Evolutionary conservation across 2,329 filamentous ascomycete species (phyloP).

Genomic region (Botrytis medusae): DNA sequence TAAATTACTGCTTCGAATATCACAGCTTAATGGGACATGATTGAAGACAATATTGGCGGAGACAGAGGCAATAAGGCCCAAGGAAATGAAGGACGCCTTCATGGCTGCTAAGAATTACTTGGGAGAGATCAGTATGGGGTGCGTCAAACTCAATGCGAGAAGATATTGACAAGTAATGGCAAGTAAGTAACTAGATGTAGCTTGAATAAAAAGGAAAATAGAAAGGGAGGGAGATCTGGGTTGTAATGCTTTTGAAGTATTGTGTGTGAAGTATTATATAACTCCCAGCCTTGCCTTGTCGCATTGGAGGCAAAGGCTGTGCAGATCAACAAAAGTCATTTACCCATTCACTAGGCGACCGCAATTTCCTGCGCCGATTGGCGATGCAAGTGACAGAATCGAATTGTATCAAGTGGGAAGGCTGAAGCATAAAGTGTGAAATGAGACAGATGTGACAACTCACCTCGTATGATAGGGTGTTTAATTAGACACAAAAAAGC

Average conservation of each 20-base stretch:
- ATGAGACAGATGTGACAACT: slow-evolving; percentile 22
- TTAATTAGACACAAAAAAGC: slow-evolving; percentile 15
- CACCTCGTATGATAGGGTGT: slow-evolving; percentile 17
- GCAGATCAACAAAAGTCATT: not conserved
- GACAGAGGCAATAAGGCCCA: slow-evolving; percentile 41
- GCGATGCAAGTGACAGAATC: not conserved
- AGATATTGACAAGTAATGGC: not conserved
- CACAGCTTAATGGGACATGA: slow-evolving; percentile 47
- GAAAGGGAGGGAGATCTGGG: not conserved
- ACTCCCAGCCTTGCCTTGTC: slow-evolving; percentile 1
- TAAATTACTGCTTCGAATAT: slow-evolving; percentile 34
- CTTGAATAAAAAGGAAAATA: not conserved
- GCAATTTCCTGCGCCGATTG: not conserved
- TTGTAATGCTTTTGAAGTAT: not conserved
- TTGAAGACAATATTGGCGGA: slow-evolving; percentile 51
- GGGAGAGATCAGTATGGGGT: slow-evolving; percentile 13
- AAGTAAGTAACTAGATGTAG: not conserved
- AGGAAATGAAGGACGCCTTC: slow-evolving; percentile 34
- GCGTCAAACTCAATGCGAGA: not conserved
- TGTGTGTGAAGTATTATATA: slow-evolving; percentile 4
- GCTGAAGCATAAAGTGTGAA: not conserved
- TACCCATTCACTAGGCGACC: slow-evolving; percentile 15
- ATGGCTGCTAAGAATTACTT: slow-evolving; percentile 31
- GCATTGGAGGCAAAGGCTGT: not conserved
- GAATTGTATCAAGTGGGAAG: not conserved